phyloP scores from a whole-genome alignment of 345 rosid genomes.

The Turritis glabra region DNA sequence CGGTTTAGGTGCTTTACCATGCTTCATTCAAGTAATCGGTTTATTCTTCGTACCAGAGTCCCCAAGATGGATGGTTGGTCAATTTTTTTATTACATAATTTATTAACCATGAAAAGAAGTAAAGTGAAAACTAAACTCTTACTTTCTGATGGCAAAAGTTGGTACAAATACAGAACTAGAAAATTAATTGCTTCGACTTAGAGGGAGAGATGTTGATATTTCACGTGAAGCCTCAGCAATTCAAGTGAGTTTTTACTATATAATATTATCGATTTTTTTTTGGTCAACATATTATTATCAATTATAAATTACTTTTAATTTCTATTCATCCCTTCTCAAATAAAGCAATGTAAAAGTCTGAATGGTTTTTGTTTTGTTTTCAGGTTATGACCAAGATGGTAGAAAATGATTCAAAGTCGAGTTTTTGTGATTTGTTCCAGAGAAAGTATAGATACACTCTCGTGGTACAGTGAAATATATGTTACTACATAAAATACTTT shows the following conservation, averaged over 20 bases:
- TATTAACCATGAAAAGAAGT: not conserved
- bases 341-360: not conserved
- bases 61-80: conserved; percentile 58
- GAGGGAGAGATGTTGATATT: conserved; percentile 54
- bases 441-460: conserved; percentile 45
- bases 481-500: not conserved
- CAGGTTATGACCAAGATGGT: conserved; percentile 41
- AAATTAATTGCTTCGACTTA: conserved; percentile 46
- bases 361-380: conserved; percentile 8
- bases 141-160: conserved; percentile 43
- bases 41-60: conserved; percentile 59
- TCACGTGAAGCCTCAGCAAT: conserved; percentile 58
- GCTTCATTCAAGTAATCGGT: conserved; percentile 42
- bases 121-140: not conserved
- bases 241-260: conserved; percentile 37
- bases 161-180: conserved; percentile 52
- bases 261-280: not conserved
- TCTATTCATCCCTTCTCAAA: not conserved
- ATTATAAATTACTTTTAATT: not conserved
- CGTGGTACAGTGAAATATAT: conserved; percentile 33
- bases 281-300: not conserved
- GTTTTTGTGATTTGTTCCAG: conserved; percentile 44
- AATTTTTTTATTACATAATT: not conserved
- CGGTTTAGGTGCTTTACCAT: conserved; percentile 44
- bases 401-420: conserved; percentile 30